Evolutionary conservation across 768 basidiomycete species (phyloP), one percentile per base, ranked within the genome.

Genomic region (Collybiopsis confluens): DNA sequence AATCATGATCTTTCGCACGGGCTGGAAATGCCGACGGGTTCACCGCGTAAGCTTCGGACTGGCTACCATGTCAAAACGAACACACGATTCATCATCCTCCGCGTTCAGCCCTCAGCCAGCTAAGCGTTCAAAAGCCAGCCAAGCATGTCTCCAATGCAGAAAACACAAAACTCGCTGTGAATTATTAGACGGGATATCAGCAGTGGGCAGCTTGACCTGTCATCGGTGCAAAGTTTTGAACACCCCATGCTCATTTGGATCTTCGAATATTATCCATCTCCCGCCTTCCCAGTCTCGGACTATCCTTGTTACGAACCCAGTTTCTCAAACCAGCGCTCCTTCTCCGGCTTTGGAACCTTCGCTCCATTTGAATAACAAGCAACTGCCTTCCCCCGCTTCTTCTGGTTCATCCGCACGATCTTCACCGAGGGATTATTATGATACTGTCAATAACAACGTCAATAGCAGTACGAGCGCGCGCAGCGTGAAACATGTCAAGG

Each of bases 91-190:
- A 18, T 46, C 48, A 10, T 37, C 18, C 18, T 18, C 4, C 27
- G 13, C 21, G 6, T 21, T 21, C n/a, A 50, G 28, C 6, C 21
- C 70, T 26, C 54, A n/a, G n/a, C n/a, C n/a, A n/a, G n/a, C 68
- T 33, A 77, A 75, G 56, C 65, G 75, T 47, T 67, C 71, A 20
- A 76, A 76, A 55, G 70, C 75, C 0, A 65, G 70, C 7, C 74
- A 76, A 56, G 77, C 77, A 1, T 78, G 77, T 57, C 54, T 71
- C 2, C 71, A 73, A 23, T 78, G 77, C 54, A 66, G 77, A n/a
- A 69, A 70, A 54, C 73, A 76, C 58, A 79, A 79, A 52, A 77
- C 74, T 38, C 73, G 77, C 9, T 78, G 78, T 59, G 78, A 79
- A 63, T 65, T 76, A 52, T 68, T 79, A n/a, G 78, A 77, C 20